A percentile compares a stretch with the other conserved stretches of the same genome.
Conservation (phyloP, 306 rosid species). For the Fragaria vesca region DNA sequence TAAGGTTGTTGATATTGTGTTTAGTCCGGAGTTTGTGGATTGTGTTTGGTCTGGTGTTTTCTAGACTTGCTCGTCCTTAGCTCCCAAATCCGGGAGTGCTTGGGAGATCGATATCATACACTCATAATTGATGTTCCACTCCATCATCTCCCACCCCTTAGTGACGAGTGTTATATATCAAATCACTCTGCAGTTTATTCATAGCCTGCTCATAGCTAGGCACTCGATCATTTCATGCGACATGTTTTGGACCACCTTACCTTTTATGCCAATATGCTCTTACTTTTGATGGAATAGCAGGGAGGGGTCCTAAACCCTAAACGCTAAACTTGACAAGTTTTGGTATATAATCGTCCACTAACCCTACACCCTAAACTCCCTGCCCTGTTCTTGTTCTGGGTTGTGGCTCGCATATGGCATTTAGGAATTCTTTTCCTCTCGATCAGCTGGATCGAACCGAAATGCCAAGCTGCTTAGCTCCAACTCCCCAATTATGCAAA, state of each 20-base stretch:
- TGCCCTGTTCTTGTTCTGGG: not conserved
- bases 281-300: not conserved
- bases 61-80: not conserved
- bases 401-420: not conserved
- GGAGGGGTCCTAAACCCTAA: not conserved
- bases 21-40: conserved; percentile 33
- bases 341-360: too few relatives aligned
- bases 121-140: not conserved
- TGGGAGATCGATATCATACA: not conserved
- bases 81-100: conserved; percentile 21
- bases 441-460: not conserved
- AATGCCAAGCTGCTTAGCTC: not conserved
- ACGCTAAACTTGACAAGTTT: too few relatives aligned
- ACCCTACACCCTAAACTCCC: not conserved
- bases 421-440: not conserved
- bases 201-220: not conserved
- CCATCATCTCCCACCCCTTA: not conserved
- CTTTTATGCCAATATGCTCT: not conserved
- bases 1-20: not conserved
- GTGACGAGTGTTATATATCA: not conserved
- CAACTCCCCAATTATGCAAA: conserved; percentile 8
- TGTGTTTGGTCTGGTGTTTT: conserved; percentile 23
- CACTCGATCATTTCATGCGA: not conserved
- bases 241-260: not conserved
- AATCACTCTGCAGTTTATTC: not conserved